Conservation (phyloP, 2,329 filamentous ascomycete genomes). For the Pseudogymnoascus pannorum region DNA sequence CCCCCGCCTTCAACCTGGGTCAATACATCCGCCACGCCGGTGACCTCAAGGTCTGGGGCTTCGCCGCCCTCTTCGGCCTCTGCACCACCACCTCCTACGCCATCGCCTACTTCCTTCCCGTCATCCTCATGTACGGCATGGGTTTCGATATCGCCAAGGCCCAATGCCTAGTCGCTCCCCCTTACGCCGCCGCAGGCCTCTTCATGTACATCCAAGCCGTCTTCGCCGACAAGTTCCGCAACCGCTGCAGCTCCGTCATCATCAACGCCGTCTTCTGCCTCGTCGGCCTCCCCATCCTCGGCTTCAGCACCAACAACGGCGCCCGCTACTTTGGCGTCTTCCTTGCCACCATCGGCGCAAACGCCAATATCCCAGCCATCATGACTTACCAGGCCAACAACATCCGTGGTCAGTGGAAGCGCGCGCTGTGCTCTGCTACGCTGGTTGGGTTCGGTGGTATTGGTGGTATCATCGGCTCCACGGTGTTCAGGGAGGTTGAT, state of each 20-base stretch:
- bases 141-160: conserved; percentile 42
- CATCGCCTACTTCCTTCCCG: conserved; percentile 68
- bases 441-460: conserved; percentile 71
- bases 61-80: conserved; percentile 53
- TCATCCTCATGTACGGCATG: conserved; percentile 55
- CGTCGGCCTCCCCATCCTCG: conserved; percentile 33
- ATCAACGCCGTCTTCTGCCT: conserved; percentile 39
- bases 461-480: conserved; percentile 67
- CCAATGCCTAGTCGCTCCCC: conserved; percentile 46
- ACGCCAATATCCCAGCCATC: conserved; percentile 66
- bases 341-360: conserved; percentile 44
- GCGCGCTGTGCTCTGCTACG: conserved; percentile 69
- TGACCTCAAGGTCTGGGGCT: conserved; percentile 54
- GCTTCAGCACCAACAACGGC: conserved; percentile 41
- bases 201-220: conserved; percentile 38
- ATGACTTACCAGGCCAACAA: conserved; percentile 84
- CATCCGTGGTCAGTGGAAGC: conserved; percentile 82
- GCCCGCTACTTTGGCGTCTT: conserved; percentile 49
- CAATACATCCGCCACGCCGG: conserved; percentile 40
- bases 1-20: conserved; percentile 38
- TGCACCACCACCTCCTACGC: conserved; percentile 67
- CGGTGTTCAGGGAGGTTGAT: conserved; percentile 61
- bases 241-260: conserved; percentile 42
- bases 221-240: conserved; percentile 43
- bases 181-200: conserved; percentile 38